phyloP scores from a whole-genome alignment of 495 filamentous ascomycete genomes.

The Talaromyces wortmannii region DNA sequence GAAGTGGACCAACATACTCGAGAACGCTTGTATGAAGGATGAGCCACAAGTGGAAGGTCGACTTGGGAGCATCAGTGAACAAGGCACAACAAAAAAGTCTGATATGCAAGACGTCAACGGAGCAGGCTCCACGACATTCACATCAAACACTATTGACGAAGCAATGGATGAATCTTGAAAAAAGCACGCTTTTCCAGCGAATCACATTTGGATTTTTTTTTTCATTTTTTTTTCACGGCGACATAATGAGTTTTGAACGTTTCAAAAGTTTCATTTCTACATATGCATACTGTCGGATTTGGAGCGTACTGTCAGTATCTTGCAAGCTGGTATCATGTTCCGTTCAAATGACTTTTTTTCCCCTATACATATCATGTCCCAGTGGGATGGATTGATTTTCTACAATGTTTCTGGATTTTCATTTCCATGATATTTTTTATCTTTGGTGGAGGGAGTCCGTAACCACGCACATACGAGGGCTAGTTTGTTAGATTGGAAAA shows the following conservation, averaged over 20 bases:
- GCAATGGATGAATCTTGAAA: slow-evolving; percentile 7
- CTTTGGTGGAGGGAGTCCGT: too few relatives aligned
- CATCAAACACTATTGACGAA: slow-evolving; percentile 31
- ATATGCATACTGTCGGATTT: not conserved
- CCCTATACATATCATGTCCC: too few relatives aligned
- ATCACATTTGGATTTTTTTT: not conserved
- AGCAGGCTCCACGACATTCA: slow-evolving; percentile 16
- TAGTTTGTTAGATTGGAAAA: too few relatives aligned
- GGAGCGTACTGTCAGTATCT: too few relatives aligned
- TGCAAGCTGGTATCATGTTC: too few relatives aligned
- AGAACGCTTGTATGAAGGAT: slow-evolving; percentile 95
- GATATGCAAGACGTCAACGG: slow-evolving; percentile 1
- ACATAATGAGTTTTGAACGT: not conserved
- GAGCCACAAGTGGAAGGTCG: slow-evolving; percentile 50
- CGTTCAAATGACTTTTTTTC: too few relatives aligned
- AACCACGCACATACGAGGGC: too few relatives aligned
- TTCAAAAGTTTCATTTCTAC: not conserved
- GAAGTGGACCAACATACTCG: slow-evolving; percentile 98
- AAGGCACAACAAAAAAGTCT: slow-evolving; percentile 9
- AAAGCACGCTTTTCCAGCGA: not conserved
- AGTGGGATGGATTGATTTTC: too few relatives aligned
- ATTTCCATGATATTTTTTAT: too few relatives aligned
- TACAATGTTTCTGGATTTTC: too few relatives aligned
- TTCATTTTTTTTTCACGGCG: not conserved
- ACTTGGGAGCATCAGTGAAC: slow-evolving; percentile 6